phyloP scores from a whole-genome alignment of 2,329 filamentous ascomycete genomes.

The Botryosphaeria agaves region DNA sequence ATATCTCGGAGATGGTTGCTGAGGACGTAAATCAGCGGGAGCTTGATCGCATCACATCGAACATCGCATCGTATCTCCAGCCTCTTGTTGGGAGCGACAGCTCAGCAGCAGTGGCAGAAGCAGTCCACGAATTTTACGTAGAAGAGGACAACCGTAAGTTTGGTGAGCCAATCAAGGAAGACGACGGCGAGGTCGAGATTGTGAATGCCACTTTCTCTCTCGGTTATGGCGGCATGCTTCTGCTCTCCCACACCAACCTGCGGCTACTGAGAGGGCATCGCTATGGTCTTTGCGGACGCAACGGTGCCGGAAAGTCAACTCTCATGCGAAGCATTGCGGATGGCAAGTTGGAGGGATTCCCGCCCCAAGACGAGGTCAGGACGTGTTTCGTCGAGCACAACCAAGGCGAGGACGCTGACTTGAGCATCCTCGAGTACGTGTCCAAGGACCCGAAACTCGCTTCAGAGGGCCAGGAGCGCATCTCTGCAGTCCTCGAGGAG shows the following conservation, averaged over 20 bases:
- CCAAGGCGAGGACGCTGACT: constrained; percentile 91
- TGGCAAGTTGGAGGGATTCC: constrained; percentile 94
- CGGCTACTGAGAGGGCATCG: constrained; percentile 90
- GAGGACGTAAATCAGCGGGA: constrained; percentile 77
- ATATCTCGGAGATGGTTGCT: constrained; percentile 68
- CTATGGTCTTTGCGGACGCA: constrained; percentile 91
- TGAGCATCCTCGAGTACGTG: constrained; percentile 89
- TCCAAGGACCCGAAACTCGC: constrained; percentile 76
- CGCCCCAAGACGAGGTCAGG: constrained; percentile 74
- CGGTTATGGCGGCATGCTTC: constrained; percentile 91
- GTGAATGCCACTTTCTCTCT: constrained; percentile 97
- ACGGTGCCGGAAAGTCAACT: constrained; percentile 97
- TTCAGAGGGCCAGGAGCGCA: constrained; percentile 60
- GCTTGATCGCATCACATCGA: constrained; percentile 50
- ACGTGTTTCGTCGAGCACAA: constrained; percentile 99
- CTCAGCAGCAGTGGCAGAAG: constrained; percentile 48
- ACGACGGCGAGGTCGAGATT: constrained; percentile 86
- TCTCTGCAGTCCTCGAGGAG: constrained; percentile 68
- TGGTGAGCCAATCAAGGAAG: constrained; percentile 68
- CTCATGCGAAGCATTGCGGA: constrained; percentile 93
- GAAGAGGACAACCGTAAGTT: constrained; percentile 78
- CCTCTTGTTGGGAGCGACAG: constrained; percentile 46
- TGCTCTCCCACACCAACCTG: constrained; percentile 90
- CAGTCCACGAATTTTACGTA: constrained; percentile 61
- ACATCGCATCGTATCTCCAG: constrained; percentile 59